Evolutionary conservation across 2,329 filamentous ascomycete species (phyloP).

Genomic region (Blastomyces percursus): DNA sequence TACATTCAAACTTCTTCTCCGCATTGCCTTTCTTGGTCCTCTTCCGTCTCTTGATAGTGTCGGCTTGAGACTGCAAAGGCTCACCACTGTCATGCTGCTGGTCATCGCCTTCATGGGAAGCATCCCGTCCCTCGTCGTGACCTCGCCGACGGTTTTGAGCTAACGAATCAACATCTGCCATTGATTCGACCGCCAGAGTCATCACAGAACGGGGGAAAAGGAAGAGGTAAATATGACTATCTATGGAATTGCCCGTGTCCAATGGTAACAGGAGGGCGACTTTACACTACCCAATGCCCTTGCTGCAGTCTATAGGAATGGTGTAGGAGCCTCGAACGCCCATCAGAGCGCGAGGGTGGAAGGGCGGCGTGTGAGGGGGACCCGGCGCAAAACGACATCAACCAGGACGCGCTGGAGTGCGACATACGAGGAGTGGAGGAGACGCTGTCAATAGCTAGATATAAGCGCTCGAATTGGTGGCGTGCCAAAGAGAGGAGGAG

Average conservation of each 20-base stretch:
- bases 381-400: constrained; percentile 1
- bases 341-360: constrained; percentile 4
- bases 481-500: neutral
- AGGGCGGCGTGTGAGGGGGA: constrained; percentile 4
- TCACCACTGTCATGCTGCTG: neutral
- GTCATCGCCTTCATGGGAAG: neutral
- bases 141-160: neutral
- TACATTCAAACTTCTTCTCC: constrained; percentile 60
- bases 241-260: neutral
- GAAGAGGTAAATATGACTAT: neutral
- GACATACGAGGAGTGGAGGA: neutral
- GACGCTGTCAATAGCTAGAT: neutral
- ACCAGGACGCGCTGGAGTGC: neutral
- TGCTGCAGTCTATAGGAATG: constrained; percentile 1
- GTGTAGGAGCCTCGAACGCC: neutral
- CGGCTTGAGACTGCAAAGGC: neutral
- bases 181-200: neutral
- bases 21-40: constrained; percentile 36
- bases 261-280: neutral
- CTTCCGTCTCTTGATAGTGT: constrained; percentile 30
- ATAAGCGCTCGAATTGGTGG: neutral
- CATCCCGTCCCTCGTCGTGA: constrained; percentile 1
- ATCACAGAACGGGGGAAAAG: neutral
- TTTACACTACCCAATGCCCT: constrained; percentile 2
- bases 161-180: constrained; percentile 4